Base-by-base conservation (phyloP, 1,139 yeast species). In the Scheffersomyces quercinus region DNA sequence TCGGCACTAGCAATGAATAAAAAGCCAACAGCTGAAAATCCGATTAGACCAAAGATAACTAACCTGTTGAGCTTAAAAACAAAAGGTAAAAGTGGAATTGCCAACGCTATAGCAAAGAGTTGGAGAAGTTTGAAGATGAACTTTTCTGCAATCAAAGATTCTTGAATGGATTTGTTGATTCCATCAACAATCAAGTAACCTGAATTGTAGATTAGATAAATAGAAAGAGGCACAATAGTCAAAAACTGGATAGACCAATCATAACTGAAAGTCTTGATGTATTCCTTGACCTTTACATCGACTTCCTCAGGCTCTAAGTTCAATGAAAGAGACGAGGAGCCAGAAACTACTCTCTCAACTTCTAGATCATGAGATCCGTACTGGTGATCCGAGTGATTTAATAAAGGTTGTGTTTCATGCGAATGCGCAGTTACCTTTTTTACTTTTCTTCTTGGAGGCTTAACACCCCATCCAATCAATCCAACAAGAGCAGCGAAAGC, bases 211-310 rank as follows among this genome's bases (percentile, higher is more conserved):
- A 82, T 56, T 28, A 84, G 50, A 37, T 78, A 73, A 1, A 82
- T 68, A 0, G 83, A 70, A n/a, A 86, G 40, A 4, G 96, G 96
- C 6, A 84, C 88, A 29, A 84, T 62, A 3, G 84, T 50, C 29
- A 86, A 53, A 54, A 80, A 88, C 62, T 89, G 96, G 24, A 88
- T 53, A 7, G 84, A 75, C 96, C 97, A 89, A 55, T 87, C 95
- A 59, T 85, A 88, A 37, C 84, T 74, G 47, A 74, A 73, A 5
- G 79, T 73, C 42, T 76, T 75, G 30, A 61, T 29, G 15, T 56
- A 26, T 71, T 54, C 55, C 36, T 41, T 54, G 57, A 38, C 54
- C 58, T 10, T 58, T 50, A 54, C 31, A 46, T 41, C 46, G 20
- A 37, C 45, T 29, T 60, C 62, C 43, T 43, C 44, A 2, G 43